Evolutionary conservation across 1,139 yeast genomes (phyloP), one percentile per base, ranked within the genome.

Genomic region (Candida tropicalis): DNA sequence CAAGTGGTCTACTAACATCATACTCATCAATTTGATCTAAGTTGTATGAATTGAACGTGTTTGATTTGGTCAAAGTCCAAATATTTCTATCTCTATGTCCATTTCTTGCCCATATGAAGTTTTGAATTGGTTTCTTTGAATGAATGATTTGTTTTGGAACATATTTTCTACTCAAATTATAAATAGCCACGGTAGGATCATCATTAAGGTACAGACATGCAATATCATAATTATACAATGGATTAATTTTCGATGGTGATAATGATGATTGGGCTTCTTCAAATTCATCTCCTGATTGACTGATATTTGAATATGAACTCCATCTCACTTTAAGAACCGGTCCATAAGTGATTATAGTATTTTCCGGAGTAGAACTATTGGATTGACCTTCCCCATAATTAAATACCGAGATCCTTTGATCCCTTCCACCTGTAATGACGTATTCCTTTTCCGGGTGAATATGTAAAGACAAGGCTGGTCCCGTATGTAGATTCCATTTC

Each of bases 381-480:
- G 66, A 62, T 15, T 40, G 45, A 2, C 39, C 23, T 10, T 72
- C 77, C 3, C 69, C 62, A 50, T 67, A 73, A 57, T 86, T 86
- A 91, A 96, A 89, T 1, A 87, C 79, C 51, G 88, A 89, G 35
- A 88, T 73, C 51, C 84, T 84, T 50, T 82, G 87, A 63, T 93
- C 99, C 54, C 97, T 73, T 9, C 99, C 99, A 15, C 98, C 98
- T 10, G 97, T 88, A 2, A 85, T 84, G 13, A 93, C 79, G 55
- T 84, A 87, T 51, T 90, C 96, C 33, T 77, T 66, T 39, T 82
- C 85, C 0, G 96, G 95, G 57, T 91, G 97, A 81, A 96, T 90
- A 57, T 88, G 90, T 8, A 93, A 65, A 1, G 96, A 81, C 16
- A 91, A 70, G 0, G 96, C 98, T 1, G 96, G 95, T 0, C 96